Conservation (phyloP, 371 early-diverging fungal genomes). For the Mortierella sp. region DNA sequence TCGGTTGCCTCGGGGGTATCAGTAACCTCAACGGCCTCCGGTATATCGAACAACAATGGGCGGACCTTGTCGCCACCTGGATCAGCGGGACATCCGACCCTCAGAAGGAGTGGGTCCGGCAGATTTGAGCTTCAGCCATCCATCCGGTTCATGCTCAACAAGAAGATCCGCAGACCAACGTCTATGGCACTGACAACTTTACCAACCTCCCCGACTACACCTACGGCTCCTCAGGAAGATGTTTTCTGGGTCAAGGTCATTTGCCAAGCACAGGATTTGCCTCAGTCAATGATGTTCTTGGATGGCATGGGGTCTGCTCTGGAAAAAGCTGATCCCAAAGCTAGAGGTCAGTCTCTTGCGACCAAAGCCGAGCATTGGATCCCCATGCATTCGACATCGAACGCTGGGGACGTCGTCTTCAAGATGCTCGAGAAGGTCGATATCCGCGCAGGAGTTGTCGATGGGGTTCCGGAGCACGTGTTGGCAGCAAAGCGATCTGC, state of each 20-base stretch:
- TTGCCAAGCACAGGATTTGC: slow-evolving; percentile 52
- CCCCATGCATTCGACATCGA: slow-evolving; percentile 47
- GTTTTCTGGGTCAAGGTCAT: slow-evolving; percentile 53
- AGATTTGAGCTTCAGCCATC: slow-evolving; percentile 36
- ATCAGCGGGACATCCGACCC: slow-evolving; percentile 2
- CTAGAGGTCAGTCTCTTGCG: slow-evolving; percentile 34
- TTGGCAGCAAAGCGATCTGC: slow-evolving; percentile 32
- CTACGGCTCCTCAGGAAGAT: slow-evolving; percentile 47
- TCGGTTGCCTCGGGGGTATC: slow-evolving; percentile 55
- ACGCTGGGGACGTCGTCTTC: slow-evolving; percentile 50
- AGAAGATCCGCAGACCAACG: slow-evolving; percentile 57
- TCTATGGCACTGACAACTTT: slow-evolving; percentile 18
- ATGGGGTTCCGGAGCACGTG: slow-evolving; percentile 50
- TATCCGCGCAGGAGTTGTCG: slow-evolving; percentile 46
- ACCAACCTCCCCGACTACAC: slow-evolving; percentile 35
- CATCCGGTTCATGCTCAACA: slow-evolving; percentile 67
- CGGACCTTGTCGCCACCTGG: background rate
- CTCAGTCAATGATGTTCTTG: slow-evolving; percentile 41
- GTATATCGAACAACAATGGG: slow-evolving; percentile 17
- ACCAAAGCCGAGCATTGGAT: slow-evolving; percentile 53
- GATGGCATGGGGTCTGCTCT: slow-evolving; percentile 45
- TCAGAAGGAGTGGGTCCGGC: slow-evolving; percentile 31
- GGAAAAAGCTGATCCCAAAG: slow-evolving; percentile 36
- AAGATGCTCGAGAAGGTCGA: slow-evolving; percentile 40
- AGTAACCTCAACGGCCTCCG: slow-evolving; percentile 29